These are phyloP conservation scores for Halophytophthora polymorphica DNA, from an alignment of 352 stramenopile species.

Conservation along the genomic window DNA sequence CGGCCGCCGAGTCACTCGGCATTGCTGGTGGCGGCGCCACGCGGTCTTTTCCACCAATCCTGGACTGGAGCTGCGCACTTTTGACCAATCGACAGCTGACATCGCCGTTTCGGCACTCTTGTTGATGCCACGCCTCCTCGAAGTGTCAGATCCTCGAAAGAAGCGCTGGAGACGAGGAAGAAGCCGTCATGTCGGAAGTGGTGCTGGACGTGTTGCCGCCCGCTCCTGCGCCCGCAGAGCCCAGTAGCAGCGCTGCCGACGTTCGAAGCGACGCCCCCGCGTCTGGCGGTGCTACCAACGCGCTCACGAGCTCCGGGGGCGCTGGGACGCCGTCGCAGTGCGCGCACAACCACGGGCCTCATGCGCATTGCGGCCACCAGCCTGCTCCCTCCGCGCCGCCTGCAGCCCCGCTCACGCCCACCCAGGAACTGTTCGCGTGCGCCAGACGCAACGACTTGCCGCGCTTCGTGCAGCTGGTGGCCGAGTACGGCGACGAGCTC, in stretches of 20 bases:
- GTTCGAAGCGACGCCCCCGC: not conserved
- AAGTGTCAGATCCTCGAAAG: not conserved
- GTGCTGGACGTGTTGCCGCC: not conserved
- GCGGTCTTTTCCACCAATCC: not conserved
- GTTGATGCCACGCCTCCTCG: not conserved
- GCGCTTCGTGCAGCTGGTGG: constrained; percentile 49
- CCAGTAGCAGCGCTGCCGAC: not conserved
- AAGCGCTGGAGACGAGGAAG: not conserved
- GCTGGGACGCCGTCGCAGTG: constrained; percentile 8
- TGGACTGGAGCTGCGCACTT: not conserved
- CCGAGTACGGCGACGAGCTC: constrained; percentile 36
- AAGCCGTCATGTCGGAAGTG: not conserved
- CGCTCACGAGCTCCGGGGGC: not conserved
- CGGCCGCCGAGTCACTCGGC: too few relatives aligned
- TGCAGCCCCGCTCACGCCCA: constrained; percentile 31
- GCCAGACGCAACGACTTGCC: constrained; percentile 56
- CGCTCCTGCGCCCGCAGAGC: not conserved
- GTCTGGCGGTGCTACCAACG: constrained; percentile 2
- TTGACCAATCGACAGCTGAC: not conserved
- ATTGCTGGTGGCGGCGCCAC: not conserved
- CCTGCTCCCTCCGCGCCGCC: constrained; percentile 2
- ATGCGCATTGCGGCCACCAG: constrained; percentile 11
- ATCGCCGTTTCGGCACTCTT: too few relatives aligned
- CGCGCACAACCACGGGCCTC: constrained; percentile 3
- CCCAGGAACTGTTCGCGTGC: constrained; percentile 65